These are phyloP conservation scores for Scolecobasidium constrictum DNA, from an alignment of 2,329 filamentous ascomycete species.

Conservation along the genomic window DNA sequence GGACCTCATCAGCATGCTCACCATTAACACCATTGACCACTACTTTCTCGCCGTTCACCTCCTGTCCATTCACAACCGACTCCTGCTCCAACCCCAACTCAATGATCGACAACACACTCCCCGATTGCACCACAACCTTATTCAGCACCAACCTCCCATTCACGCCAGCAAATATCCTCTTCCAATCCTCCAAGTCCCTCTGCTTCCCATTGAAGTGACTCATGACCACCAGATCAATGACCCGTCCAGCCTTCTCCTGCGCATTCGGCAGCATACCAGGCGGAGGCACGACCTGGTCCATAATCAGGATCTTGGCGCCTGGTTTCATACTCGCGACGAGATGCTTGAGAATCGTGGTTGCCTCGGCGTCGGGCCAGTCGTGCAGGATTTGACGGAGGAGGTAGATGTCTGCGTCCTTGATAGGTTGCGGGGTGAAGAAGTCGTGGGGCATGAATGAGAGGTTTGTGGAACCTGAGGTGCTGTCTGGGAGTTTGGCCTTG, in stretches of 20 bases:
- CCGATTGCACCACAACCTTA: neutral
- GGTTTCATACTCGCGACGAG: constrained; percentile 18
- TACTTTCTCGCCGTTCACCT: neutral
- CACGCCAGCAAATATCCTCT: neutral
- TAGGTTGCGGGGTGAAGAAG: constrained; percentile 21
- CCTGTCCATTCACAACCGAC: neutral
- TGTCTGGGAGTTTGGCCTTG: neutral
- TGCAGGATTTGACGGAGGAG: constrained; percentile 22
- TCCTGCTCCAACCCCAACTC: neutral
- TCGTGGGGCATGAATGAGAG: neutral
- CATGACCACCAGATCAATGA: neutral
- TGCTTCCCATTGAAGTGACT: constrained; percentile 3
- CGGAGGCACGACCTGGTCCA: constrained; percentile 22
- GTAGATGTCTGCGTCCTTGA: constrained; percentile 21
- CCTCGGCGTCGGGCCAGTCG: constrained; percentile 21
- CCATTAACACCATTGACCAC: neutral
- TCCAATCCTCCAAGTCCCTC: constrained; percentile 2
- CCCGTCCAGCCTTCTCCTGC: constrained; percentile 9
- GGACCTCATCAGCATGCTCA: too few relatives aligned
- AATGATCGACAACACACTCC: constrained; percentile 1
- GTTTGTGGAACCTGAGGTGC: neutral
- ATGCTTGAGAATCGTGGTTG: constrained; percentile 18
- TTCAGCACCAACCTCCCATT: neutral
- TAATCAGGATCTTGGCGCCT: constrained; percentile 19
- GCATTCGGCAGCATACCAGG: constrained; percentile 11